These are phyloP conservation scores for Flaveria robusta DNA, from an alignment of 129 eudicot genomes.

Conservation along the genomic window DNA sequence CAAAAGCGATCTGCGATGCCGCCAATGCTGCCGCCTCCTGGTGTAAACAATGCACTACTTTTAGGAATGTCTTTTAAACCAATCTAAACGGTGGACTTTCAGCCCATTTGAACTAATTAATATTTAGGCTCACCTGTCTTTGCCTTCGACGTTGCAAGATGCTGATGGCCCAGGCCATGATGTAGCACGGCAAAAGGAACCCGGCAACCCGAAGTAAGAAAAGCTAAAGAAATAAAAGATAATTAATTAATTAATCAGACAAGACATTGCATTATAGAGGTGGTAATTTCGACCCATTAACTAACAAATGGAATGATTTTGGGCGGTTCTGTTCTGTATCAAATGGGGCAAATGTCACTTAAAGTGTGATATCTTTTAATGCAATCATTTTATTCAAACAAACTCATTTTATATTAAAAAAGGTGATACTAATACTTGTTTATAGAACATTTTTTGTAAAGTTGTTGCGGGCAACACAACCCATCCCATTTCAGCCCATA, in stretches of 20 bases:
- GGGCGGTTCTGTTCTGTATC: neutral
- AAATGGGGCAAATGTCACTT: neutral
- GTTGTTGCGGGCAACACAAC: neutral
- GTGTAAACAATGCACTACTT: neutral
- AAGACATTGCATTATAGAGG: neutral
- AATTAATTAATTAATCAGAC: neutral
- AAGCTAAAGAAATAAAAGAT: constrained; percentile 49
- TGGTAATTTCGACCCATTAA: neutral
- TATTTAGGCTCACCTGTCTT: constrained; percentile 60
- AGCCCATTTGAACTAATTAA: neutral
- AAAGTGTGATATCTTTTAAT: neutral
- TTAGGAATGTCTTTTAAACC: neutral
- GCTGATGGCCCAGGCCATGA: constrained; percentile 90
- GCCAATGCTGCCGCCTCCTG: constrained; percentile 86
- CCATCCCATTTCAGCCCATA: neutral
- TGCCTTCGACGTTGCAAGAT: constrained; percentile 92
- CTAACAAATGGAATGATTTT: neutral
- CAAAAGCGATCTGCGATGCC: constrained; percentile 66
- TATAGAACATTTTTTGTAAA: neutral
- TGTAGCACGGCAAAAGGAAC: constrained; percentile 91
- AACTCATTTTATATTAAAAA: neutral
- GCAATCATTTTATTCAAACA: neutral
- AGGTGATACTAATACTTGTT: neutral
- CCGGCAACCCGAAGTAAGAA: constrained; percentile 83
- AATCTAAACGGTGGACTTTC: no score